Base-by-base conservation (phyloP, 192 early-diverging fungal species). In the Rhizophagus sp. region DNA sequence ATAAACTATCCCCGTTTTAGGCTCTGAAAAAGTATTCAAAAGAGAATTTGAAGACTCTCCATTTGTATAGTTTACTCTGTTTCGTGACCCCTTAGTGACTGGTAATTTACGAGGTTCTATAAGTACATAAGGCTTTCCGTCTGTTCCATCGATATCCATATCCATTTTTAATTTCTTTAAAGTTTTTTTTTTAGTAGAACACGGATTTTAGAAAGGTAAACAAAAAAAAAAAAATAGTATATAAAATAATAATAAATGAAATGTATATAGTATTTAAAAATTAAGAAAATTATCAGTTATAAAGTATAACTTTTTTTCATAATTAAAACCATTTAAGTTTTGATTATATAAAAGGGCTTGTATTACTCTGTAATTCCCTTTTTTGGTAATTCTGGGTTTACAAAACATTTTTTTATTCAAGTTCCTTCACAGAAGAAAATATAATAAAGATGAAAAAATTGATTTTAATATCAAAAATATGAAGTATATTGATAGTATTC, bases 1-100 rank as follows among this genome's bases (percentile, higher is more conserved):
- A 82, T 89, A 91, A 2, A 89, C 88, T 64, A 88, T 87, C 12
- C 91, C 91, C 34, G 87, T 87, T 41, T 27, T 36, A 19, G 62
- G 44, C 44, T 50, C 64, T 36, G 36, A 62, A 15, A 75, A 75
- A 61, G 34, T 25, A 11, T 13, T 11, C 73, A 47, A 47, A n/a
- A 25, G 4, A 10, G 27, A 24, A n/a, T 57, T 74, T 5, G n/a
- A 24, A 71, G 34, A 39, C 0, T 25, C 24, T 25, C 73, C 73
- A 33, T 74, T 74, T 74, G 50, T 57, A n/a, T 49, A 49, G n/a
- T 25, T 74, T 52, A 4, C n/a, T 15, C 22, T 52, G 49, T 74
- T 49, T 52, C 27, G 69, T 30, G 69, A 36, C 4, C 36, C 44
- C 9, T 52, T 33, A 13, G 41, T 57, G 10, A 74, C 12, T 25